A percentile compares a stretch with the other conserved stretches of the same genome.
Conservation (phyloP, 2,329 filamentous ascomycete species). For the Fusarium irregulare region DNA sequence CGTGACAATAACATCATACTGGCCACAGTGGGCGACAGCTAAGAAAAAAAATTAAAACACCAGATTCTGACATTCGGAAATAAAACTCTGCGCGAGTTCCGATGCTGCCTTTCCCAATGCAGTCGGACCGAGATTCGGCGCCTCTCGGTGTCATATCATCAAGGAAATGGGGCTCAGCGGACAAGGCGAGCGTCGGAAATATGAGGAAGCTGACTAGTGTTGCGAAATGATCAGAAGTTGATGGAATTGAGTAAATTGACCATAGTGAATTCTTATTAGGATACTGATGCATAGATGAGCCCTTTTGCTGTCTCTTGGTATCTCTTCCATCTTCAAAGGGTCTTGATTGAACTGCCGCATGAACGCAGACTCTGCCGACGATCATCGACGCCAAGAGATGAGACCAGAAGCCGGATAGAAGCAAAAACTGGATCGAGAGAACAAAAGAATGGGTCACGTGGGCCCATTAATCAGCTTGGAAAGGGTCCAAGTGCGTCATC, state of each 20-base stretch:
- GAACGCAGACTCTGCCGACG: constrained; percentile 12
- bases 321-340: background rate
- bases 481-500: constrained; percentile 34
- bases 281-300: too few species aligned
- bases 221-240: background rate
- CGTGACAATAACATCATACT: constrained; percentile 31
- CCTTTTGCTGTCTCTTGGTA: background rate
- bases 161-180: constrained; percentile 19
- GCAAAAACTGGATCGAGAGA: constrained; percentile 31
- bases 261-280: too few species aligned
- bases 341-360: background rate
- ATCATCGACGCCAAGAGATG: constrained; percentile 37
- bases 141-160: constrained; percentile 34
- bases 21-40: constrained; percentile 17
- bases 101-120: constrained; percentile 22
- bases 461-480: constrained; percentile 5
- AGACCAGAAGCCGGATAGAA: constrained; percentile 23
- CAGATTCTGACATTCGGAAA: constrained; percentile 24
- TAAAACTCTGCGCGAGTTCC: constrained; percentile 22
- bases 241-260: background rate
- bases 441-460: constrained; percentile 18
- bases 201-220: constrained; percentile 27
- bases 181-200: constrained; percentile 30
- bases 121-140: constrained; percentile 34
- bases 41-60: constrained; percentile 4